phyloP scores from a whole-genome alignment of 805 yeast species.

The Cyberlindnera subsufficiens region DNA sequence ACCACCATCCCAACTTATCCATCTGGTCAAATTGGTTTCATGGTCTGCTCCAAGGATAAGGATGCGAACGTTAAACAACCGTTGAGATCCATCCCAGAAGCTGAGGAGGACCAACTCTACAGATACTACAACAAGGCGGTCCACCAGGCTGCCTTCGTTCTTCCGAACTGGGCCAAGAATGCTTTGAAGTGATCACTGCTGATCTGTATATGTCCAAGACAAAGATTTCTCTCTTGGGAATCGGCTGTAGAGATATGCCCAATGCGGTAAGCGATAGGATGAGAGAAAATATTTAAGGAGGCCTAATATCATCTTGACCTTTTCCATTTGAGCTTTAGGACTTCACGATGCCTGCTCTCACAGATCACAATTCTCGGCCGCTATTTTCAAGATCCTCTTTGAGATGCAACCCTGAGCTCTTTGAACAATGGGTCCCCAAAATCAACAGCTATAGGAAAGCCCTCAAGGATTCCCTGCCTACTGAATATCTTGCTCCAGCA shows the following conservation, averaged over 20 bases:
- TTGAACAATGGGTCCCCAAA: constrained; percentile 19
- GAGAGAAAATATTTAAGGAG: too few species aligned
- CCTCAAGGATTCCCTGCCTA: constrained; percentile 13
- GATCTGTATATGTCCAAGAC: constrained; percentile 3
- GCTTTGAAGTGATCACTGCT: constrained; percentile 2
- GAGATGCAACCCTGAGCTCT: constrained; percentile 11
- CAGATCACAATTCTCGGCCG: not conserved
- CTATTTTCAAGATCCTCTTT: constrained; percentile 3
- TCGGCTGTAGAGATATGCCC: too few species aligned
- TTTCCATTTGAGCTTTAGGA: not conserved
- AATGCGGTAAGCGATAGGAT: too few species aligned
- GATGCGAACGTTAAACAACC: constrained; percentile 63
- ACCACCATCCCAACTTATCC: constrained; percentile 96
- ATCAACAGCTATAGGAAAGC: constrained; percentile 17
- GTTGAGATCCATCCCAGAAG: constrained; percentile 54
- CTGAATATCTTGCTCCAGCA: constrained; percentile 14
- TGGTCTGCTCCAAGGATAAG: constrained; percentile 85
- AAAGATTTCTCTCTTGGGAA: too few species aligned
- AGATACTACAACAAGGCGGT: constrained; percentile 79
- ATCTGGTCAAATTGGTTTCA: constrained; percentile 95
- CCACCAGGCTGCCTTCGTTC: constrained; percentile 83
- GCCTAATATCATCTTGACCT: not conserved
- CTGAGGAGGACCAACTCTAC: constrained; percentile 58
- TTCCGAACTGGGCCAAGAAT: constrained; percentile 84
- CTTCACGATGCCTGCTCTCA: not conserved